Evolutionary conservation across 2,329 filamentous ascomycete species (phyloP).

Genomic region (Fusarium equiseti): DNA sequence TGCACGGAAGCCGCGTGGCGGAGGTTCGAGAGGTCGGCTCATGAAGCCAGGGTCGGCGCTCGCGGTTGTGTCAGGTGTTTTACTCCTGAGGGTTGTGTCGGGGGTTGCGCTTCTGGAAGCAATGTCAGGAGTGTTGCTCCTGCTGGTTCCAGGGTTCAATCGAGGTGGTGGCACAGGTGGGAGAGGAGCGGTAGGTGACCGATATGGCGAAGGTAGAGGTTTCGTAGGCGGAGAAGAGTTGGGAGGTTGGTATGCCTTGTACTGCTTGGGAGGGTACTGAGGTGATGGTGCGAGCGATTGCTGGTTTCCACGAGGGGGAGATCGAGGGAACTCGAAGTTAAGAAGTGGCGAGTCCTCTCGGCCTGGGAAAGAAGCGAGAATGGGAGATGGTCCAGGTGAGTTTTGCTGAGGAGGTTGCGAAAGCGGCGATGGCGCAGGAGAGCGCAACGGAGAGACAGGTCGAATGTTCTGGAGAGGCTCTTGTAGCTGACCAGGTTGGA

Average conservation of each 20-base stretch:
- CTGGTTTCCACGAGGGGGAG: constrained; percentile 4
- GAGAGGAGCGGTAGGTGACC: constrained; percentile 30
- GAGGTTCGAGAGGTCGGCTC: constrained; percentile 42
- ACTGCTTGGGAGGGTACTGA: constrained; percentile 25
- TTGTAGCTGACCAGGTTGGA: constrained; percentile 32
- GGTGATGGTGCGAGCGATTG: constrained; percentile 17
- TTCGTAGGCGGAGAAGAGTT: constrained; percentile 28
- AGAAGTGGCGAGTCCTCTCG: neutral
- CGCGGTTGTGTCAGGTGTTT: constrained; percentile 7
- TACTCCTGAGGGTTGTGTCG: constrained; percentile 8
- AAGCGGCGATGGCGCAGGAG: constrained; percentile 35
- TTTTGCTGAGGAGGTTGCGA: constrained; percentile 37
- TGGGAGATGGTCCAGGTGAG: constrained; percentile 32
- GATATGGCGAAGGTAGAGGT: constrained; percentile 30
- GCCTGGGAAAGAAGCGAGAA: constrained; percentile 21
- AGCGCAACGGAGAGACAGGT: constrained; percentile 33
- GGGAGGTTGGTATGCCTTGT: constrained; percentile 34
- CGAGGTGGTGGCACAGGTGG: constrained; percentile 30
- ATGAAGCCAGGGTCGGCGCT: constrained; percentile 35
- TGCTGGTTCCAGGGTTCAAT: constrained; percentile 18
- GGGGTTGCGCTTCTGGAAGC: constrained; percentile 1
- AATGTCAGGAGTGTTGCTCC: constrained; percentile 2
- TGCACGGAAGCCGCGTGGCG: constrained; percentile 46
- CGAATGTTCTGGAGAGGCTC: constrained; percentile 24
- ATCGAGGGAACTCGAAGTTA: constrained; percentile 11